phyloP scores from a whole-genome alignment of 148 eudicot genomes.

The Fagopyrum tataricum region DNA sequence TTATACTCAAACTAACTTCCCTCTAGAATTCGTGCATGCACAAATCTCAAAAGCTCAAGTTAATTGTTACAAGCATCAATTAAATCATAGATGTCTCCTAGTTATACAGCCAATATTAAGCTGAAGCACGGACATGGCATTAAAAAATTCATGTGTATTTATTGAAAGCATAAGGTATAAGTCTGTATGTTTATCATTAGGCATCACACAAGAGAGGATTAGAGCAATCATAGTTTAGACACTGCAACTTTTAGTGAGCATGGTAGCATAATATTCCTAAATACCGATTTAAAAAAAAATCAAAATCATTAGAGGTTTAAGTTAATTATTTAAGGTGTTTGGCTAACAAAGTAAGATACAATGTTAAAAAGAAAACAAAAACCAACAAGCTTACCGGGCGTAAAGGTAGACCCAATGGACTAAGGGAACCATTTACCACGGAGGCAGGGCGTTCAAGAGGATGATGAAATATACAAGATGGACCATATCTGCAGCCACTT shows the following conservation, averaged over 20 bases:
- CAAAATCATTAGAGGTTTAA: not conserved
- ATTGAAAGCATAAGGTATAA: not conserved
- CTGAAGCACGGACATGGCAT: not conserved
- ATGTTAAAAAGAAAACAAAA: constrained; percentile 1
- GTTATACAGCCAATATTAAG: not conserved
- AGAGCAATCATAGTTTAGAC: not conserved
- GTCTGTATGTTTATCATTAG: not conserved
- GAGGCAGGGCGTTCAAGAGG: constrained; percentile 55
- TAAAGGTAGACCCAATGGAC: constrained; percentile 68
- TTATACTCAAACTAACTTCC: too few relatives aligned
- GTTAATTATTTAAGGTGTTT: not conserved
- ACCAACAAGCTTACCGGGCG: constrained; percentile 51
- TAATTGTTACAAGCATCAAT: not conserved
- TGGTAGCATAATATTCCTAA: not conserved
- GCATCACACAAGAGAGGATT: not conserved
- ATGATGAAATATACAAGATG: constrained; percentile 75
- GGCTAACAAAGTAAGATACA: too few relatives aligned
- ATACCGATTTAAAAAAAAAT: not conserved
- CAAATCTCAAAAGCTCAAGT: too few relatives aligned
- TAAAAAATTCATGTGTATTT: not conserved
- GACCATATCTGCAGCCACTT: constrained; percentile 69
- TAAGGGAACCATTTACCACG: constrained; percentile 42
- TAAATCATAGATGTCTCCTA: not conserved
- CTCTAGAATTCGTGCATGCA: too few relatives aligned
- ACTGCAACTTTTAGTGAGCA: not conserved